Conservation (phyloP, 2,329 filamentous ascomycete species). For the Davidsoniella eucalypti region DNA sequence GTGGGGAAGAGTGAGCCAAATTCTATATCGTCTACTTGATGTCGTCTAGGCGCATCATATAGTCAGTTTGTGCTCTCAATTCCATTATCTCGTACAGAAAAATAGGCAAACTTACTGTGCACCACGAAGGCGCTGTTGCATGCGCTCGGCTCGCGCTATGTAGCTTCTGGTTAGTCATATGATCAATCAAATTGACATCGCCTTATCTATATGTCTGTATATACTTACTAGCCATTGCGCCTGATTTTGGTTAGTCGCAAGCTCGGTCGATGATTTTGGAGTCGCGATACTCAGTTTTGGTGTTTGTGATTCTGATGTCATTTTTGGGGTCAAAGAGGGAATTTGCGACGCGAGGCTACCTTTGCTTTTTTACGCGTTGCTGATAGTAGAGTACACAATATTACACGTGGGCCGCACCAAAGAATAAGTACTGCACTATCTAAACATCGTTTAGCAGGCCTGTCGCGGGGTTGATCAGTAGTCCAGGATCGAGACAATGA, state of each 20-base stretch:
- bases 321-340: background rate
- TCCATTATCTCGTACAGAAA: no score
- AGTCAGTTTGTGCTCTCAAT: no score
- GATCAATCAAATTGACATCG: background rate
- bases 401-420: background rate
- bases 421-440: no score
- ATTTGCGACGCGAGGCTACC: slow-evolving; percentile 6
- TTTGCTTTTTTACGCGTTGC: background rate
- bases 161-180: background rate
- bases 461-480: background rate
- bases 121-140: slow-evolving; percentile 48
- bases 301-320: slow-evolving; percentile 6
- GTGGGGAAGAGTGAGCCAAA: slow-evolving; percentile 22
- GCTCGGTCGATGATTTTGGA: no score
- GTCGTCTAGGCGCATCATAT: slow-evolving; percentile 23
- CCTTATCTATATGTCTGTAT: background rate
- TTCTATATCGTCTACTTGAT: slow-evolving; percentile 39
- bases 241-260: background rate
- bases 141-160: slow-evolving; percentile 40
- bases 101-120: slow-evolving; percentile 33
- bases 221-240: slow-evolving; percentile 10
- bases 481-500: background rate
- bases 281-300: background rate
- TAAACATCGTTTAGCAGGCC: background rate
- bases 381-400: slow-evolving; percentile 4